Base-by-base conservation (phyloP, 495 filamentous ascomycete genomes). In the Hypoxylon rickii region DNA sequence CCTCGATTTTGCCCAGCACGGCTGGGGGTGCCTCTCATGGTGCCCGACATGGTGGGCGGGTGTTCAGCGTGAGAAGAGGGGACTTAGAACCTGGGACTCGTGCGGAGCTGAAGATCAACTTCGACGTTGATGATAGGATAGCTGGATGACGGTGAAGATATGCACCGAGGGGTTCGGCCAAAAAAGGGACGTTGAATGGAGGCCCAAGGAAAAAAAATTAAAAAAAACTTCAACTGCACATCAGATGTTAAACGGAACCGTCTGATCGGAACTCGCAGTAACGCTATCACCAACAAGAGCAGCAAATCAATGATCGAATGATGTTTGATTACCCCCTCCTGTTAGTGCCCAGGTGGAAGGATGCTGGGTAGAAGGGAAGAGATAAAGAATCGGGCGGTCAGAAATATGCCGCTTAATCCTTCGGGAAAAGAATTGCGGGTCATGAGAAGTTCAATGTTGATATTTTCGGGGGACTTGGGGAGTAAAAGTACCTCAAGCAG, bases 1-100 rank as follows among this genome's bases (percentile, higher is more conserved):
- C 83, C 85, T 72, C 90, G 81, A 49, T 81, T 74, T 58, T 85
- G 81, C 46, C 72, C 73, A 29, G 4, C 10, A 37, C 83, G 79
- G 51, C 60, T 74, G 42, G 86, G 86, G n/a, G 85, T 86, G 32
- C 83, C 83, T 72, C 86, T 75, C 66, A 79, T 60, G 21, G 77
- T 79, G 29, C 71, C 70, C 11, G 66, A 68, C 66, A 68, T 63
- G 3, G 37, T 49, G 43, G 37, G 11, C 38, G 36, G 24, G n/a
- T n/a, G n/a, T n/a, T 32, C 26, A 43, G 39, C 13, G 38, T 20
- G 19, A 49, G 24, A 15, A n/a, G n/a, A n/a, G n/a, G n/a, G n/a
- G n/a, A n/a, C n/a, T n/a, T n/a, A n/a, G n/a, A n/a, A n/a, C n/a
- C n/a, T 37, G 12, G 15, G 8, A 26, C 36, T 41, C 22, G 15